Evolutionary conservation across 768 basidiomycete genomes (phyloP).

Genomic region (Rhodotorula taiwanensis): DNA sequence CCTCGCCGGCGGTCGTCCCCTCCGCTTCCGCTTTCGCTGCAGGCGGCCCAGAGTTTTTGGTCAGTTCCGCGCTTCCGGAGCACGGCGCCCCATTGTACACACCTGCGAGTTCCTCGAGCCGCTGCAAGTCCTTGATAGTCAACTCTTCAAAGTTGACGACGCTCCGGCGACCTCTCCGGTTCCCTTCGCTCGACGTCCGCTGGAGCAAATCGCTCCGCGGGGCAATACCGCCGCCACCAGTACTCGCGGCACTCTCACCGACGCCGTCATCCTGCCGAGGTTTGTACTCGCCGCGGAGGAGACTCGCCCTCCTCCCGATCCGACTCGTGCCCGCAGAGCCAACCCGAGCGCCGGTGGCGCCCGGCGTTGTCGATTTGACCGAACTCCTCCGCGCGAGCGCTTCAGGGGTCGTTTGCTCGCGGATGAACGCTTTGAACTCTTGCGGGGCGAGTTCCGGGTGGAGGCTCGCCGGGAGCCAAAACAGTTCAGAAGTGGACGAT

Average conservation of each 20-base stretch:
- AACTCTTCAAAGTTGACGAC: slow-evolving; percentile 70
- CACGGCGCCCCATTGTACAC: not conserved
- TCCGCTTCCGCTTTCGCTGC: slow-evolving; percentile 66
- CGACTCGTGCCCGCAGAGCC: slow-evolving; percentile 52
- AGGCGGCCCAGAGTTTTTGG: not conserved
- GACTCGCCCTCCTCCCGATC: slow-evolving; percentile 48
- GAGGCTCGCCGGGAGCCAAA: slow-evolving; percentile 95
- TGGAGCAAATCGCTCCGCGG: slow-evolving; percentile 1
- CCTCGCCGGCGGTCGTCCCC: slow-evolving; percentile 75
- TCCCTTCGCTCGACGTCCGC: slow-evolving; percentile 56
- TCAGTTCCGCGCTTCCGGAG: no score
- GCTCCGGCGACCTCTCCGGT: slow-evolving; percentile 52
- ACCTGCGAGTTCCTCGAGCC: slow-evolving; percentile 69
- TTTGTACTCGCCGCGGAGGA: slow-evolving; percentile 89
- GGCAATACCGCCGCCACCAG: no score
- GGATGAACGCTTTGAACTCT: slow-evolving; percentile 89
- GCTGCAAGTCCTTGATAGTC: slow-evolving; percentile 88
- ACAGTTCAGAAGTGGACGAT: slow-evolving; percentile 53
- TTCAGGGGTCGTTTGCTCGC: slow-evolving; percentile 63
- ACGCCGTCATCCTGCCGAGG: slow-evolving; percentile 70
- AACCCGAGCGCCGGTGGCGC: not conserved
- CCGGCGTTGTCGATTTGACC: slow-evolving; percentile 43
- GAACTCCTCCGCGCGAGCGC: slow-evolving; percentile 42
- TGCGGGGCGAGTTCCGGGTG: slow-evolving; percentile 97
- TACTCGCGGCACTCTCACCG: slow-evolving; percentile 54